Percentiles rank a stretch among this genome's conserved stretches.
Evolutionary conservation across 192 early-diverging fungal species (phyloP).

Genomic region (Obelidium mucronatum): DNA sequence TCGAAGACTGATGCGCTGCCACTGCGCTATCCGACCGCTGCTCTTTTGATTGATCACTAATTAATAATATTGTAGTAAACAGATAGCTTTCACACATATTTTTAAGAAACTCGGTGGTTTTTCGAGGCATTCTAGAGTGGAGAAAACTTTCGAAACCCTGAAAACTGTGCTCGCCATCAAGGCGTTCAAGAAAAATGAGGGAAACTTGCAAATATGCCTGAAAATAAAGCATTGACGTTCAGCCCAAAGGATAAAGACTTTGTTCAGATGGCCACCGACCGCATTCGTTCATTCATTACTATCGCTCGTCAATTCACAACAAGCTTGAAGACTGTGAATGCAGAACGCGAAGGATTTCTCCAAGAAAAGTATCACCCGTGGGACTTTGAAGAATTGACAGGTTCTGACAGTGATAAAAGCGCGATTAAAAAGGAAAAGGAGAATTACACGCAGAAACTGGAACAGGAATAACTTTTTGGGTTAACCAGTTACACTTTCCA

Average conservation of each 20-base stretch:
- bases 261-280: neutral
- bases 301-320: neutral
- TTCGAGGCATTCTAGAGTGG: too few species aligned
- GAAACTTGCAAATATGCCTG: too few species aligned
- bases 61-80: too few species aligned
- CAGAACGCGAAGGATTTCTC: neutral
- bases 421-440: neutral
- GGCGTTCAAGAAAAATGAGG: too few species aligned
- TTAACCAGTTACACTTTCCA: neutral
- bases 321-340: neutral
- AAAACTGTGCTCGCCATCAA: too few species aligned
- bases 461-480: neutral
- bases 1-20: too few species aligned
- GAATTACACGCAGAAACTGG: neutral
- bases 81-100: too few species aligned
- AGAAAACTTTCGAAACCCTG: too few species aligned
- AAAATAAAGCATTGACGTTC: neutral
- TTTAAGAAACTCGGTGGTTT: too few species aligned
- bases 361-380: neutral
- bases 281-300: neutral
- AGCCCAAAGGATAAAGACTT: neutral
- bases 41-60: too few species aligned
- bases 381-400: conserved; percentile 2
- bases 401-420: neutral
- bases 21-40: too few species aligned